Evolutionary conservation across 257 asterid genomes (phyloP).

Genomic region (Cruciata laevipes): DNA sequence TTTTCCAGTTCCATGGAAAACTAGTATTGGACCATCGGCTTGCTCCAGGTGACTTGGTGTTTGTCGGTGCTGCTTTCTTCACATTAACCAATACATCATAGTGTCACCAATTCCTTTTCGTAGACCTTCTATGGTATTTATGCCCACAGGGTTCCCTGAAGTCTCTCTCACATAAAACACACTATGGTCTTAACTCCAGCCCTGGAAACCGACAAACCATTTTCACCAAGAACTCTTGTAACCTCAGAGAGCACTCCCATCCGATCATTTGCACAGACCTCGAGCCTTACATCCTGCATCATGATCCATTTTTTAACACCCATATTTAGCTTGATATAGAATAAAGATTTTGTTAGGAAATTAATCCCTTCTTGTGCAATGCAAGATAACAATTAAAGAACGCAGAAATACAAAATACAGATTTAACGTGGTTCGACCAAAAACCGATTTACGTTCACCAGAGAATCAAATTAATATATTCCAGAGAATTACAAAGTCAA

Average conservation of each 20-base stretch:
- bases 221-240: slow-evolving; percentile 78
- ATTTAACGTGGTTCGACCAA: no score
- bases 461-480: no score
- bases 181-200: slow-evolving; percentile 83
- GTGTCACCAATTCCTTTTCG: slow-evolving; percentile 77
- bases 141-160: slow-evolving; percentile 75
- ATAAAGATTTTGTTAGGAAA: no score
- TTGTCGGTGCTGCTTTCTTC: slow-evolving; percentile 50
- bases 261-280: slow-evolving; percentile 88
- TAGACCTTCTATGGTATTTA: slow-evolving; percentile 54
- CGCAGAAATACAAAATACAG: no score
- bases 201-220: slow-evolving; percentile 78
- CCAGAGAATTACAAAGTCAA: no score
- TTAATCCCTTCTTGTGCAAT: no score
- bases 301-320: no score
- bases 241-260: slow-evolving; percentile 91
- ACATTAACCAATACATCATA: slow-evolving; percentile 79
- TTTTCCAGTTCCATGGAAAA: no score
- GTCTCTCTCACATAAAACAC: slow-evolving; percentile 83
- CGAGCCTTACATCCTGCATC: slow-evolving; percentile 72
- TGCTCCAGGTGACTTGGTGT: slow-evolving; percentile 40
- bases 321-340: no score
- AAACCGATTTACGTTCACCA: no score
- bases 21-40: slow-evolving; percentile 67
- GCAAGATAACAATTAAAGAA: no score